These are phyloP conservation scores for Cynara cardunculus DNA, from an alignment of 129 eudicot species.

Conservation along the genomic window DNA sequence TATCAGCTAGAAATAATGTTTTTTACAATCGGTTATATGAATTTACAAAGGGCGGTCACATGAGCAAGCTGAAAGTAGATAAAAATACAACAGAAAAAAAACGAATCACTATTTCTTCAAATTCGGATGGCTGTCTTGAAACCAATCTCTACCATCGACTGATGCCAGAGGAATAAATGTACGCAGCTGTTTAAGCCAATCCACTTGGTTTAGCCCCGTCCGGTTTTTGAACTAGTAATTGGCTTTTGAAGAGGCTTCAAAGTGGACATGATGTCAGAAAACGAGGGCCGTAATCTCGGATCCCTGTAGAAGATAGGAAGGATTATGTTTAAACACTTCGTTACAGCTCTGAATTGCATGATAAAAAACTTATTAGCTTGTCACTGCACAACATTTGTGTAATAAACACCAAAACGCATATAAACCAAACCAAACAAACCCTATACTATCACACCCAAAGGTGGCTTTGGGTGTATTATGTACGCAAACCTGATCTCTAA, in stretches of 20 bases:
- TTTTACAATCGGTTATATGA: slow-evolving; percentile 13
- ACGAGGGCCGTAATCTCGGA: slow-evolving; percentile 84
- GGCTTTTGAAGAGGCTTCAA: slow-evolving; percentile 88
- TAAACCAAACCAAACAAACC: too few relatives aligned
- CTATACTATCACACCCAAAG: too few relatives aligned
- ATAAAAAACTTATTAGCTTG: too few relatives aligned
- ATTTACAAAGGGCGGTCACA: slow-evolving; percentile 27
- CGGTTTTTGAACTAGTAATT: slow-evolving; percentile 40
- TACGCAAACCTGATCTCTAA: too few relatives aligned
- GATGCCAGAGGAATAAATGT: not conserved
- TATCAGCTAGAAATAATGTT: slow-evolving; percentile 10
- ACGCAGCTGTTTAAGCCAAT: not conserved
- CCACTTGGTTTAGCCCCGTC: slow-evolving; percentile 36
- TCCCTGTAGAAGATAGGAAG: slow-evolving; percentile 40
- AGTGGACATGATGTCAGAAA: slow-evolving; percentile 84
- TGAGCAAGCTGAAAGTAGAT: slow-evolving; percentile 25
- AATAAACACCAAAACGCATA: too few relatives aligned
- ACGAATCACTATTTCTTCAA: slow-evolving; percentile 25
- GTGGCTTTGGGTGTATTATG: too few relatives aligned
- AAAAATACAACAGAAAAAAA: slow-evolving; percentile 11
- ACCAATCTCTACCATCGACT: not conserved
- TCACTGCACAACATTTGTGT: too few relatives aligned
- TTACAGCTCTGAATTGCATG: not conserved
- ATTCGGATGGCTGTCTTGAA: not conserved
- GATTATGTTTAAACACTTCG: not conserved